Conservation (phyloP, 2,329 filamentous ascomycete species). For the Xylaria sp. region DNA sequence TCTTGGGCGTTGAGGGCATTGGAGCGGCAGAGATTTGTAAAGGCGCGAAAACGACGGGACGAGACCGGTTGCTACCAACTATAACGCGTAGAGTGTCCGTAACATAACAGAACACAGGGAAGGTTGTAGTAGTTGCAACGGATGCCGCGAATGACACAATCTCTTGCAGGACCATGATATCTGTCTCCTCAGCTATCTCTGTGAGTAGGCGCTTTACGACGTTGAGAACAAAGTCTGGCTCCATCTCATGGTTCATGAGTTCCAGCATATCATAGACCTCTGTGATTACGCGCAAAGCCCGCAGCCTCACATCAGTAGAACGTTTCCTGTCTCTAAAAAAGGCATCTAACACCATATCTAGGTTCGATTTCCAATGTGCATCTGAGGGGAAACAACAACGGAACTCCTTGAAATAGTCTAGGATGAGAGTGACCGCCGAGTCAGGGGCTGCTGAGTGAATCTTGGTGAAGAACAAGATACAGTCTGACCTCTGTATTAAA, state of each 20-base stretch:
- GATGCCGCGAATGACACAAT: conserved; percentile 73
- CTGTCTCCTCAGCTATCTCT: conserved; percentile 70
- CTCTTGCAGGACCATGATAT: conserved; percentile 72
- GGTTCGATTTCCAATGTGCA: conserved; percentile 72
- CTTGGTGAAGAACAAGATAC: conserved; percentile 73
- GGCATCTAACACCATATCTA: conserved; percentile 67
- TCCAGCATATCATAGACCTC: conserved; percentile 69
- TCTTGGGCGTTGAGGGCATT: conserved; percentile 35
- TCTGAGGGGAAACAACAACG: conserved; percentile 79
- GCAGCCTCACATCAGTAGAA: conserved; percentile 70
- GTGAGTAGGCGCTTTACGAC: conserved; percentile 71
- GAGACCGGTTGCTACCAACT: conserved; percentile 61
- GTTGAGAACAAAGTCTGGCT: conserved; percentile 66
- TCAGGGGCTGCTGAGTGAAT: conserved; percentile 73
- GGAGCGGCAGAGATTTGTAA: conserved; percentile 41
- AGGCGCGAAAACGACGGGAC: conserved; percentile 54
- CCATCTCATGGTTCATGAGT: conserved; percentile 67
- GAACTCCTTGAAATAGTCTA: conserved; percentile 75
- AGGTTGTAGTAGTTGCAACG: conserved; percentile 69
- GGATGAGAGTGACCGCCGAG: conserved; percentile 69
- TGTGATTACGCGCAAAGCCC: conserved; percentile 69
- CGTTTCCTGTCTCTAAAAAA: conserved; percentile 72
- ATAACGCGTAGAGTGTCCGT: conserved; percentile 63
- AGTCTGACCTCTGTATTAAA: conserved; percentile 70
- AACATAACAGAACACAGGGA: conserved; percentile 69